These are phyloP conservation scores for Drechslerella dactyloides DNA, from an alignment of 2,329 filamentous ascomycete genomes.

Conservation along the genomic window DNA sequence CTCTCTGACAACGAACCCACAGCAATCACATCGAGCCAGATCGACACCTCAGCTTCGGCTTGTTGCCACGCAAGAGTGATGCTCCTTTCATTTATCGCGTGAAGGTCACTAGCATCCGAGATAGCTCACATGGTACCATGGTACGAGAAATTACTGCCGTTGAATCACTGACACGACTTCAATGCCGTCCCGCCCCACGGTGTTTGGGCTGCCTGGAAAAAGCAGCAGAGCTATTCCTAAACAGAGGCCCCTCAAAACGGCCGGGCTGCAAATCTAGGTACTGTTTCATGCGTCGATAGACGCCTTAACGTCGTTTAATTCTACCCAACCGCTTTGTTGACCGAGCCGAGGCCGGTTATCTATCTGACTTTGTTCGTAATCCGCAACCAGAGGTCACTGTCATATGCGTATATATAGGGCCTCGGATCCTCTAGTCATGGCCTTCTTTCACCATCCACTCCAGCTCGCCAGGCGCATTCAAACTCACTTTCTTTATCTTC, in stretches of 20 bases:
- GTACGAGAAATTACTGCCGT: background rate
- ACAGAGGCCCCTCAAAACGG: conserved; percentile 24
- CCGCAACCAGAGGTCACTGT: no score
- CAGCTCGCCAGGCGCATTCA: conserved; percentile 35
- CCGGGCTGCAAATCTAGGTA: background rate
- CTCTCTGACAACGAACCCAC: conserved; percentile 12
- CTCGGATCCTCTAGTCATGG: background rate
- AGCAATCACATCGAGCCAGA: background rate
- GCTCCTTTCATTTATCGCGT: background rate
- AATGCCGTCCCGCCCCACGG: background rate
- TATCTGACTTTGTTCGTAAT: no score
- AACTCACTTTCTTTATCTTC: conserved; percentile 16
- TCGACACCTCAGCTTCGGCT: background rate
- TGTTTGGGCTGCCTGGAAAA: background rate
- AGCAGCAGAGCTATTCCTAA: conserved; percentile 12
- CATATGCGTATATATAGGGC: conserved; percentile 25
- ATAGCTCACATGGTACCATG: background rate
- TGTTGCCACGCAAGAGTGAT: background rate
- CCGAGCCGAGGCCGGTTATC: background rate
- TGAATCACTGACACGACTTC: background rate
- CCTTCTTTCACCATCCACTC: conserved; percentile 19
- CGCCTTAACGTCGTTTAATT: background rate
- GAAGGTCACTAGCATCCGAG: background rate
- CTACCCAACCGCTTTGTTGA: background rate
- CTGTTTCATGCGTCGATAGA: conserved; percentile 1